Base-by-base conservation (phyloP, 352 stramenopile genomes). In the Pseudoperonospora humuli region DNA sequence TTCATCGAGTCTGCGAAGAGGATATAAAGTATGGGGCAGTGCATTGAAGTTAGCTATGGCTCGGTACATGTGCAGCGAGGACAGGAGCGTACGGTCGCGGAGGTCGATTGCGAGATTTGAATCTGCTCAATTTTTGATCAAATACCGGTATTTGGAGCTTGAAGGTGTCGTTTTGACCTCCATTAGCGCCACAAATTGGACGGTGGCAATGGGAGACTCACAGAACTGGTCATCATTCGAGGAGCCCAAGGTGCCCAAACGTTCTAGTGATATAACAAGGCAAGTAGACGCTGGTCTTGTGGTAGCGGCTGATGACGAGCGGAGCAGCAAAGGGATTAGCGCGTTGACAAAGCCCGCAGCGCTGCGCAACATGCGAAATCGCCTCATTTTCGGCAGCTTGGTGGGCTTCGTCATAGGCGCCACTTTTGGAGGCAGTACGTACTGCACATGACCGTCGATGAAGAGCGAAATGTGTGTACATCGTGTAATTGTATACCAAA, bases 161-260 rank as follows among this genome's bases (percentile, higher is more conserved):
- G 26, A 31, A 13, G n/a, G 11, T 20, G 10, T 32, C 10, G 13
- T 37, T 5, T 20, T 0, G n/a, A n/a, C n/a, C n/a, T n/a, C n/a
- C n/a, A n/a, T 13, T 37, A 35, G 20, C 17, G 13, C 29, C 45
- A 50, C 23, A 54, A 45, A 24, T 39, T 24, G 19, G 36, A 28
- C 23, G 14, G 40, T 40, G 5, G 7, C 1, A n/a, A 86, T 89
- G 77, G 57, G 72, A 29, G 74, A 86, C 58, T 86, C 74, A 31
- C 72, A 89, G 64, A 86, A 86, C 40, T 90, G 77, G 77, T 82
- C 66, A 50, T 79, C 77, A 38, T 90, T 87, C 64, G 75, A 61
- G 9, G 46, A 87, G 21, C 67, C 70, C n/a, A 54, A 65, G 17
- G 39, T 49, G 52, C 44, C 57, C 26, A 63, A 63, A 28, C 55